These are phyloP conservation scores for Papiliotrema fonsecae DNA, from an alignment of 1,284 basidiomycete species.

Conservation along the genomic window DNA sequence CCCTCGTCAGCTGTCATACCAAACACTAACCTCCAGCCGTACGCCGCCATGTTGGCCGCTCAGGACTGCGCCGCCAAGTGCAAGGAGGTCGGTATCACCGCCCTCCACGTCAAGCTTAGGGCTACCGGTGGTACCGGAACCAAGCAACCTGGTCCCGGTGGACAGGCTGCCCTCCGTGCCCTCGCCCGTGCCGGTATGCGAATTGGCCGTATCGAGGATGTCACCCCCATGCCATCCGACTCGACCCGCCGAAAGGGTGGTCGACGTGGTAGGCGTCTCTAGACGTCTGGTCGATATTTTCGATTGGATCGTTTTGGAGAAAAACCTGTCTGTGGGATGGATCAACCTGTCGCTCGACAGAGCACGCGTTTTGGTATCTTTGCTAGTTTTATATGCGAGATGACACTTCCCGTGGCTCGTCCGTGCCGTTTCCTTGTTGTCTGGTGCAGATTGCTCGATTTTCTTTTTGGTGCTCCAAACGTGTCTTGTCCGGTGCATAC, in stretches of 20 bases:
- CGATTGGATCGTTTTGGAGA: not conserved
- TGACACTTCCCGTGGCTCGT: conserved; percentile 24
- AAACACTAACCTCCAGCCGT: conserved; percentile 51
- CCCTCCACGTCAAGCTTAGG: conserved; percentile 80
- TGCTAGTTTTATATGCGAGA: conserved; percentile 7
- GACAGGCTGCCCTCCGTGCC: conserved; percentile 95
- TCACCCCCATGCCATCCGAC: conserved; percentile 95
- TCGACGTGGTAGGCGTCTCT: conserved; percentile 98
- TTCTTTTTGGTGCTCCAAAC: too few relatives aligned
- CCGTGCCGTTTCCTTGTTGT: conserved; percentile 4
- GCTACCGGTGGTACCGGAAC: conserved; percentile 98
- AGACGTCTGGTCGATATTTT: conserved; percentile 17
- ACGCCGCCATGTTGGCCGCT: conserved; percentile 98
- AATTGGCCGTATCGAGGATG: conserved; percentile 93
- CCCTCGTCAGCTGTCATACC: not conserved
- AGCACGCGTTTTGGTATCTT: conserved; percentile 14
- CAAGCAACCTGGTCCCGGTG: conserved; percentile 98
- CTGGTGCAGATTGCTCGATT: too few relatives aligned
- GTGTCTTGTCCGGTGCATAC: too few relatives aligned
- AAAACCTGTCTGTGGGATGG: not conserved
- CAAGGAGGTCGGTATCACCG: conserved; percentile 98
- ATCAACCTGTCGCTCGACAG: conserved; percentile 15
- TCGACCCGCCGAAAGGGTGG: conserved; percentile 99
- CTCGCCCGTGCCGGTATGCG: conserved; percentile 98
- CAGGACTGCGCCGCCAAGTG: conserved; percentile 95